Evolutionary conservation across 805 yeast species (phyloP), one percentile per base, ranked within the genome.

Genomic region (Ogataea neopini): DNA sequence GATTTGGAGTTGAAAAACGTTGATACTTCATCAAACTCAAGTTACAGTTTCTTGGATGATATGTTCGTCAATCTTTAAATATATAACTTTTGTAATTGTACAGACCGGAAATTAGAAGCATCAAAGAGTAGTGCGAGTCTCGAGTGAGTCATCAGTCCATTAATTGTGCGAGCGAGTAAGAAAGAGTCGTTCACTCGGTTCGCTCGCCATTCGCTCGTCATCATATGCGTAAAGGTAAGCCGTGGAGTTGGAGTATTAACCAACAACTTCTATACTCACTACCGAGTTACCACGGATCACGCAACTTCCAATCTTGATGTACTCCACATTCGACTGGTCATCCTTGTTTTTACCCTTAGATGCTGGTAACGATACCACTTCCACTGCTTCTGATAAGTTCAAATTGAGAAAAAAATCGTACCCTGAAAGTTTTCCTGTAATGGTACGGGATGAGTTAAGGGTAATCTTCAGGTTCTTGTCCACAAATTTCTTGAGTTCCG

Each of bases 401-500:
- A 70, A 48, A 44, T 70, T 70, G 34, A 70, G 46, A 40, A 70
- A 70, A 22, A 81, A 79, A 62, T 92, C 98, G 64, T 82, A 92
- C 2, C 98, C 98, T 58, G 88, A 74, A 45, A 92, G 74, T 10
- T 79, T 78, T 2, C 98, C 98, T n/a, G 80, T 77, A 1, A 92
- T 80, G 56, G 78, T 79, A 43, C 97, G 75, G 11, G 86, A 70
- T 1, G 96, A 95, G 64, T 88, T 89, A 50, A 92, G 73, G 54
- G 85, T 86, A 14, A 92, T 71, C 11, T 81, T 73, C 22, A 92
- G 74, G 58, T 80, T 79, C 67, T 87, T 88, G 61, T 87, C 91
- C 79, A 88, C 75, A 63, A 88, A 89, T 84, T 85, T 66, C 49
- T 66, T 66, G 17, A 67, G 54, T 42, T 67, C 71, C 11, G 71